Evolutionary conservation across 2,329 filamentous ascomycete genomes (phyloP).

Genomic region (Pseudogymnoascus sp.): DNA sequence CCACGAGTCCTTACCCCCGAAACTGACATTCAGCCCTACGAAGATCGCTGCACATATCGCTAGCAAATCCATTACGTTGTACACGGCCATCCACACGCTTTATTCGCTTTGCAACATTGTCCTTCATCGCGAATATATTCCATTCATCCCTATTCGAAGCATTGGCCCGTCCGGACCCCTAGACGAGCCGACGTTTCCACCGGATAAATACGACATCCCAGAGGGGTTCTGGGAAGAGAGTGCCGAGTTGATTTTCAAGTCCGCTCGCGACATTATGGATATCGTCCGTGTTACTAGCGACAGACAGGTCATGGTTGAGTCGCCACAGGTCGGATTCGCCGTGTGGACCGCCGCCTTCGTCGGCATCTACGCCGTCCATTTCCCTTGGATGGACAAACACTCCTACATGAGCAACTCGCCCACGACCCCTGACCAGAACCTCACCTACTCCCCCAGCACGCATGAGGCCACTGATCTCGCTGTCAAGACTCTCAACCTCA

Average conservation of each 20-base stretch:
- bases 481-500: constrained; percentile 40
- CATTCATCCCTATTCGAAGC: constrained; percentile 52
- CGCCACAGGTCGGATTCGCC: constrained; percentile 57
- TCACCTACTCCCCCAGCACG: constrained; percentile 7
- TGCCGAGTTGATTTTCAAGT: constrained; percentile 52
- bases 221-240: constrained; percentile 53
- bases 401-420: constrained; percentile 40
- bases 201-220: constrained; percentile 38
- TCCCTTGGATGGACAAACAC: constrained; percentile 58
- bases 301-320: constrained; percentile 47
- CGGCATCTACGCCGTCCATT: constrained; percentile 57
- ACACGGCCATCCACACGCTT: constrained; percentile 58
- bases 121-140: constrained; percentile 59
- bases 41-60: constrained; percentile 61
- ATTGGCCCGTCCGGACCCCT: constrained; percentile 43
- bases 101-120: constrained; percentile 58
- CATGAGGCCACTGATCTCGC: constrained; percentile 36
- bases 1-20: constrained; percentile 41
- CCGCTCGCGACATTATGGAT: constrained; percentile 54
- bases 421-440: constrained; percentile 13
- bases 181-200: constrained; percentile 46
- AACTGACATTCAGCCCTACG: constrained; percentile 46
- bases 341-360: constrained; percentile 59
- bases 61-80: constrained; percentile 53
- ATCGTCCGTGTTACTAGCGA: constrained; percentile 49